Conservation (phyloP, 257 asterid species). For the Solanum neorickii region DNA sequence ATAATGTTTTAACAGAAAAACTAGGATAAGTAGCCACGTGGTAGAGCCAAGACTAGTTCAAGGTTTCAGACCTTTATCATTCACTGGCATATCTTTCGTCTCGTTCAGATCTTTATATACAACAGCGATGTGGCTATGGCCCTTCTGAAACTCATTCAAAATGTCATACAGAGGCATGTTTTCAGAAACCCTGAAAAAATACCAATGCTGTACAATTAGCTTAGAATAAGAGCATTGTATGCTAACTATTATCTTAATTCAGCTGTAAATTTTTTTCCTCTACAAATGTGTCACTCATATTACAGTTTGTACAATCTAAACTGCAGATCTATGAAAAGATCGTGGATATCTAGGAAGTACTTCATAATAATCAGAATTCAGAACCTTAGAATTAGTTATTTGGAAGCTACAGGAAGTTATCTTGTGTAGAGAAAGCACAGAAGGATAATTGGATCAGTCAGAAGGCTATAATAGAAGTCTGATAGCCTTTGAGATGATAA, state of each 20-base stretch:
- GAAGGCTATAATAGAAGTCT: neutral
- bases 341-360: neutral
- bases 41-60: neutral
- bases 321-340: neutral
- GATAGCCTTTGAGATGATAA: neutral
- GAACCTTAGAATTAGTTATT: neutral
- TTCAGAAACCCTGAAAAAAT: conserved; percentile 66
- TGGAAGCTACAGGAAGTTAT: neutral
- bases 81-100: conserved; percentile 40
- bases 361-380: neutral
- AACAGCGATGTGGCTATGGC: conserved; percentile 96
- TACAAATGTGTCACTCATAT: neutral
- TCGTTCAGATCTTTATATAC: conserved; percentile 66
- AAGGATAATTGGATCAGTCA: neutral
- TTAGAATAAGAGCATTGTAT: neutral
- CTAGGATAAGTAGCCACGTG: neutral
- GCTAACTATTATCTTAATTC: neutral
- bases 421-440: neutral
- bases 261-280: neutral
- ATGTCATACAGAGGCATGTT: conserved; percentile 96
- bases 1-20: neutral
- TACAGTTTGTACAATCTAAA: neutral
- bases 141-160: conserved; percentile 93
- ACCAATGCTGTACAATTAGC: neutral
- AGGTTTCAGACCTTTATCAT: conserved; percentile 29